Evolutionary conservation across 257 asterid species (phyloP).

Genomic region (Asclepias syriaca): DNA sequence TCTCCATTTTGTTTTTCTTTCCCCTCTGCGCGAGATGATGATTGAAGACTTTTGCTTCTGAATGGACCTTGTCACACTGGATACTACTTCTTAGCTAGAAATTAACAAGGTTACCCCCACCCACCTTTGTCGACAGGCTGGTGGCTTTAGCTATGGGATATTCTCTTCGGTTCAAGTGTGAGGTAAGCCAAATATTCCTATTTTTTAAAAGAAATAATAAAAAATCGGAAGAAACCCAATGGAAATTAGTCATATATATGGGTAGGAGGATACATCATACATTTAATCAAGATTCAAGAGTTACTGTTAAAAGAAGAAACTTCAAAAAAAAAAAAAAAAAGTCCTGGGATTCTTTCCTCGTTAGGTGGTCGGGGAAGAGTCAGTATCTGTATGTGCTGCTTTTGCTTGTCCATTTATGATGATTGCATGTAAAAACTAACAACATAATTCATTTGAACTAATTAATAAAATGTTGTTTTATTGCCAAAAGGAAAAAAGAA

Average conservation of each 20-base stretch:
- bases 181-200: background rate
- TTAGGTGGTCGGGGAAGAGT: too few species aligned
- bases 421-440: too few species aligned
- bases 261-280: background rate
- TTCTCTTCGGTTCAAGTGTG: constrained; percentile 1
- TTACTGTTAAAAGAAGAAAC: too few species aligned
- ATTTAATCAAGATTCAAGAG: background rate
- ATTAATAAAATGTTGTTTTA: too few species aligned
- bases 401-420: too few species aligned
- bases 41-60: background rate
- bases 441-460: too few species aligned
- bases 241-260: background rate
- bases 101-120: background rate
- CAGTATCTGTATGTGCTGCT: too few species aligned
- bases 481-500: too few species aligned
- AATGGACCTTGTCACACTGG: background rate
- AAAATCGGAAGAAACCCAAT: background rate
- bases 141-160: background rate
- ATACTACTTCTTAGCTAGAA: background rate
- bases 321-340: too few species aligned
- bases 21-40: background rate
- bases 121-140: constrained; percentile 3
- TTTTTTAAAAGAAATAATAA: background rate
- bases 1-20: constrained; percentile 13
- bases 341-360: too few species aligned